Conservation (phyloP, 2,329 filamentous ascomycete species). For the Anthostomella pinea region DNA sequence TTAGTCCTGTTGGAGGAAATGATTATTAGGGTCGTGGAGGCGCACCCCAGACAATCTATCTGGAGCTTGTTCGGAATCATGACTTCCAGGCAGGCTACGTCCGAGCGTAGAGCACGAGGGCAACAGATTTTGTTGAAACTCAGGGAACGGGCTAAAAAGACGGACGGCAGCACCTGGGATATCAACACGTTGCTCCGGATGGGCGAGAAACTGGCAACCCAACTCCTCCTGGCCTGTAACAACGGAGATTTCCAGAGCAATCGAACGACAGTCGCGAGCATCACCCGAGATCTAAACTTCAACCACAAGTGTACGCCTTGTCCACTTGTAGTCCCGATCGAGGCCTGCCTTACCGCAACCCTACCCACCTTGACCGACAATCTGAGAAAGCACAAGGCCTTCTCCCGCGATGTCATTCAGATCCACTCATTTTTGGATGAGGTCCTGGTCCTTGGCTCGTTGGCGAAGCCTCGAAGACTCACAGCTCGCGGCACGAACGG, state of each 20-base stretch:
- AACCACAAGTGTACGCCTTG: constrained; percentile 81
- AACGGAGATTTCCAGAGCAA: constrained; percentile 70
- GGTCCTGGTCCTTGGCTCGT: constrained; percentile 82
- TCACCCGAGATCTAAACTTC: constrained; percentile 77
- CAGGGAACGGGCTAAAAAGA: constrained; percentile 47
- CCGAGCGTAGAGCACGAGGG: constrained; percentile 59
- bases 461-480: constrained; percentile 89
- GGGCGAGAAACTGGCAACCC: constrained; percentile 80
- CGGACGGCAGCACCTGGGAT: constrained; percentile 53
- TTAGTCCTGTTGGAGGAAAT: constrained; percentile 75
- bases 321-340: constrained; percentile 82
- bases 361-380: constrained; percentile 73
- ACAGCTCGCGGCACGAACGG: constrained; percentile 88
- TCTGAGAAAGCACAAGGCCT: constrained; percentile 76
- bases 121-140: constrained; percentile 51
- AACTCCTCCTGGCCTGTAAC: constrained; percentile 77
- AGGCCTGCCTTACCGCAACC: constrained; percentile 77
- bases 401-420: constrained; percentile 80
- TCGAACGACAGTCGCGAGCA: constrained; percentile 65
- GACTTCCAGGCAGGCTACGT: constrained; percentile 66
- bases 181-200: constrained; percentile 69
- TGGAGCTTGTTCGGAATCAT: constrained; percentile 90
- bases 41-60: constrained; percentile 86
- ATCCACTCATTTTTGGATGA: constrained; percentile 81
- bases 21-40: constrained; percentile 78